Conservation (phyloP, 2,329 filamentous ascomycete genomes). For the Fusarium graminum region DNA sequence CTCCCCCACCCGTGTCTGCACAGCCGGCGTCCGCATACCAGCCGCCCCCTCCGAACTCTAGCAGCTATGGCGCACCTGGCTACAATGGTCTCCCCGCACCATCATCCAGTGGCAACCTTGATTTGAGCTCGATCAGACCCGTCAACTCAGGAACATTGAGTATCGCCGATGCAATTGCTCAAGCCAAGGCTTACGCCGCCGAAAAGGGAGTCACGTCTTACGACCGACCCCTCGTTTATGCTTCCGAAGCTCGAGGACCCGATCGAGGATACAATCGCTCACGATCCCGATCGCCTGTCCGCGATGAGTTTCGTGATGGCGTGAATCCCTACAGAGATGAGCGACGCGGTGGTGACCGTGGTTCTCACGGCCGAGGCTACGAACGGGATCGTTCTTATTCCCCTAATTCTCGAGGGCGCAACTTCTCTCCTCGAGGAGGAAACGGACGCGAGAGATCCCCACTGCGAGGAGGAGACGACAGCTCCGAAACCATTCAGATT, state of each 20-base stretch:
- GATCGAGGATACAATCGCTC: slow-evolving; percentile 70
- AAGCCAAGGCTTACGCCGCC: slow-evolving; percentile 84
- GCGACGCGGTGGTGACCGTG: slow-evolving; percentile 75
- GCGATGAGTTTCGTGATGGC: slow-evolving; percentile 79
- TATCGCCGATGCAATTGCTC: slow-evolving; percentile 85
- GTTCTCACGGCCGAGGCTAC: slow-evolving; percentile 50
- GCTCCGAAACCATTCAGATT: slow-evolving; percentile 85
- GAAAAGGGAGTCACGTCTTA: slow-evolving; percentile 79
- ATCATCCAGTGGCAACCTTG: slow-evolving; percentile 79
- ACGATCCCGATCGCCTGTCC: slow-evolving; percentile 80
- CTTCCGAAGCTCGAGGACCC: slow-evolving; percentile 52
- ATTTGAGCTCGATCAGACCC: slow-evolving; percentile 83
- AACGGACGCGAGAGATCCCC: slow-evolving; percentile 72
- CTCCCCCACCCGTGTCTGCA: slow-evolving; percentile 55
- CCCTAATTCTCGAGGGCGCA: slow-evolving; percentile 67
- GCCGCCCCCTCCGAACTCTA: slow-evolving; percentile 52
- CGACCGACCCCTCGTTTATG: slow-evolving; percentile 67
- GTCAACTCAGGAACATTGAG: slow-evolving; percentile 84
- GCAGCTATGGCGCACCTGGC: slow-evolving; percentile 51
- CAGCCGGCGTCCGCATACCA: slow-evolving; percentile 55
- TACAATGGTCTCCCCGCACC: slow-evolving; percentile 72
- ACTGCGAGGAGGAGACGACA: slow-evolving; percentile 70
- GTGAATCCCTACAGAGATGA: slow-evolving; percentile 90
- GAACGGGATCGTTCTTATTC: slow-evolving; percentile 81
- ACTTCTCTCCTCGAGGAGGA: slow-evolving; percentile 70